Evolutionary conservation across 345 rosid genomes (phyloP), one percentile per base, ranked within the genome.

Genomic region (Chamaenerion angustifolium): DNA sequence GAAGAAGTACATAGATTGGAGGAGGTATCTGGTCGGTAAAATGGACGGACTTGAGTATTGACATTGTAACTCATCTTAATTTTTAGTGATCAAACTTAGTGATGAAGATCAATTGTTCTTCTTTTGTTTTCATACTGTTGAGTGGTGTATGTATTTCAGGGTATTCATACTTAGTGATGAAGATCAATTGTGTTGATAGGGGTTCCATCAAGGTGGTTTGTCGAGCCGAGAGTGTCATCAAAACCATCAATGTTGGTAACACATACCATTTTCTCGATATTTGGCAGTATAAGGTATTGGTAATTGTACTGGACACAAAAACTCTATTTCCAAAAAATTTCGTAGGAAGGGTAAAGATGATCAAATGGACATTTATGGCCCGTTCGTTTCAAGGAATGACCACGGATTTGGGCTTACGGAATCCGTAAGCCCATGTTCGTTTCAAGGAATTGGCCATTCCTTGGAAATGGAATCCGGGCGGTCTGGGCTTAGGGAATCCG

Each of bases 211-310:
- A 70, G 98, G 68, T 86, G 98, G 98, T 83, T 90, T 42, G 86
- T 94, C 0, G 95, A 90, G 81, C 85, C 95, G 0, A 76, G 88
- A 48, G 98, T 90, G 19, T 90, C 98, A 1, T 90, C 94, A 0
- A 90, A 90, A 73, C 95, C 95, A 55, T 90, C 98, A 0, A 70
- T 79, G 87, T 58, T 86, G 76, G 92, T 83, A 56, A 87, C 95
- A 0, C 98, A 86, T 72, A 80, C 92, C 27, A 75, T 83, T 57
- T 83, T 90, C 59, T 86, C 95, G 8, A 56, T 75, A 48, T 86
- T 86, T 60, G 98, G 96, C 57, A 82, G 81, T 63, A 76, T 90
- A 58, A 86, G 92, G 95, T 86, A 40, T 12, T 16, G 17, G 13
- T 21, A 2, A 12, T 19, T 42, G 31, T 43, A 43, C 23, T 10